phyloP scores from a whole-genome alignment of 2,329 filamentous ascomycete species.

The Emydomyces testavorans region DNA sequence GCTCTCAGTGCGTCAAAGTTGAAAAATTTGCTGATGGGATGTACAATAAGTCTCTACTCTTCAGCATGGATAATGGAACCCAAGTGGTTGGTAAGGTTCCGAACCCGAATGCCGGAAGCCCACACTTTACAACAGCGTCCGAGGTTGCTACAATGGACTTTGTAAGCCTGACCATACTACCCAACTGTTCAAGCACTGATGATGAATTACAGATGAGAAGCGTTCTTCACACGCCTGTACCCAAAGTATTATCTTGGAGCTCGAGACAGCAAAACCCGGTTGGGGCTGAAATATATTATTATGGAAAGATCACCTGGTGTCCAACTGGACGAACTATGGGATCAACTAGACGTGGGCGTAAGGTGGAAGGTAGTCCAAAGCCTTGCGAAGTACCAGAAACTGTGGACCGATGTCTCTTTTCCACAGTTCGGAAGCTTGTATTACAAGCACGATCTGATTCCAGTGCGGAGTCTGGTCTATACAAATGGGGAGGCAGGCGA shows the following conservation, averaged over 20 bases:
- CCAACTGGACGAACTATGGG: slow-evolving; percentile 24
- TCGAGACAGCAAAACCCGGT: slow-evolving; percentile 25
- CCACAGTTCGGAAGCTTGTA: slow-evolving; percentile 22
- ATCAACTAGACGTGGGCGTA: slow-evolving; percentile 19
- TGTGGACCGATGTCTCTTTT: slow-evolving; percentile 24
- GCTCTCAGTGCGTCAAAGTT: slow-evolving; percentile 25
- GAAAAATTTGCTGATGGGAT: slow-evolving; percentile 21
- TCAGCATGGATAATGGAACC: slow-evolving; percentile 19
- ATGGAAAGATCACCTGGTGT: slow-evolving; percentile 22
- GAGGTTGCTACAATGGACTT: slow-evolving; percentile 32
- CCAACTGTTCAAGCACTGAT: background rate
- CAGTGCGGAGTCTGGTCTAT: background rate
- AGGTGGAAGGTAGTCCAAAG: slow-evolving; percentile 20
- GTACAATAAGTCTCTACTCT: slow-evolving; percentile 25
- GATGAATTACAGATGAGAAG: background rate
- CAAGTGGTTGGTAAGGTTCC: slow-evolving; percentile 17
- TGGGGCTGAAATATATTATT: slow-evolving; percentile 26
- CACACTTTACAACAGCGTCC: slow-evolving; percentile 22
- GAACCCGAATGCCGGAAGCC: slow-evolving; percentile 16
- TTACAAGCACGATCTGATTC: slow-evolving; percentile 11
- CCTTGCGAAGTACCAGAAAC: slow-evolving; percentile 24
- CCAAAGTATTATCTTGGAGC: slow-evolving; percentile 5
- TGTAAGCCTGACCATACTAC: background rate
- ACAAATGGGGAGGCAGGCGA: background rate
- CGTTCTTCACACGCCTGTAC: background rate